phyloP scores from a whole-genome alignment of 169 alveolate genomes.

The Prorocentrum cordatum region DNA sequence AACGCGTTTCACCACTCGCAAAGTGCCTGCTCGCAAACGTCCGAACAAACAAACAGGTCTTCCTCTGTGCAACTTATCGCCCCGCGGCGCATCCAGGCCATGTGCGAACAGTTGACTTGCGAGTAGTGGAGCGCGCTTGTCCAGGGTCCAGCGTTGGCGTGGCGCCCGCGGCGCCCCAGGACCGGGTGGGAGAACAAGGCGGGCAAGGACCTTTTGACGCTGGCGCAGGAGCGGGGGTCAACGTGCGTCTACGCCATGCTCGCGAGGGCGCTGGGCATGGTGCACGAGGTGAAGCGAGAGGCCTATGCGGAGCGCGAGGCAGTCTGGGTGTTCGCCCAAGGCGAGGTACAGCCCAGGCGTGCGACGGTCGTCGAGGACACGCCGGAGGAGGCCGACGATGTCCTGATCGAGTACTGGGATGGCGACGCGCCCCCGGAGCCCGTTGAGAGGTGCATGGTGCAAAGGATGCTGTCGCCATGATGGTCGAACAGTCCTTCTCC shows the following conservation, averaged over 20 bases:
- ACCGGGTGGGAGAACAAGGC: conserved; percentile 63
- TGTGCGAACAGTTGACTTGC: too few relatives aligned
- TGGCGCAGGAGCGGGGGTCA: conserved; percentile 39
- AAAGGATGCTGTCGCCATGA: too few relatives aligned
- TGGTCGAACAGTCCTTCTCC: too few relatives aligned
- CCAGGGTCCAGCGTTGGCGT: too few relatives aligned
- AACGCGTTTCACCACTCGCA: too few relatives aligned
- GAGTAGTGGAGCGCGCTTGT: too few relatives aligned
- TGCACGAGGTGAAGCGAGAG: conserved; percentile 46
- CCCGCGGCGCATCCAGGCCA: too few relatives aligned
- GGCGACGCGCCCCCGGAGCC: conserved; percentile 31
- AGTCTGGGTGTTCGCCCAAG: conserved; percentile 46
- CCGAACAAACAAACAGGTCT: too few relatives aligned
- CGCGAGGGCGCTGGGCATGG: conserved; percentile 56
- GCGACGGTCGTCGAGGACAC: conserved; percentile 51
- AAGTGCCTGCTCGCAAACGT: too few relatives aligned
- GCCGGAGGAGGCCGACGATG: conserved; percentile 37
- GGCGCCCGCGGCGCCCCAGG: too few relatives aligned
- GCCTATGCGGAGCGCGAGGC: conserved; percentile 33
- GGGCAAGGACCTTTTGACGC: conserved; percentile 26
- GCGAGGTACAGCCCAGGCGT: conserved; percentile 49
- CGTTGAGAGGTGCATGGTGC: conserved; percentile 30
- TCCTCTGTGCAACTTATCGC: too few relatives aligned
- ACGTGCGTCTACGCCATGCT: conserved; percentile 17
- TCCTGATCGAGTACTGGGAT: conserved; percentile 60